These are phyloP conservation scores for Saccharomyces uvarum DNA, from an alignment of 1,139 yeast species.

Conservation along the genomic window DNA sequence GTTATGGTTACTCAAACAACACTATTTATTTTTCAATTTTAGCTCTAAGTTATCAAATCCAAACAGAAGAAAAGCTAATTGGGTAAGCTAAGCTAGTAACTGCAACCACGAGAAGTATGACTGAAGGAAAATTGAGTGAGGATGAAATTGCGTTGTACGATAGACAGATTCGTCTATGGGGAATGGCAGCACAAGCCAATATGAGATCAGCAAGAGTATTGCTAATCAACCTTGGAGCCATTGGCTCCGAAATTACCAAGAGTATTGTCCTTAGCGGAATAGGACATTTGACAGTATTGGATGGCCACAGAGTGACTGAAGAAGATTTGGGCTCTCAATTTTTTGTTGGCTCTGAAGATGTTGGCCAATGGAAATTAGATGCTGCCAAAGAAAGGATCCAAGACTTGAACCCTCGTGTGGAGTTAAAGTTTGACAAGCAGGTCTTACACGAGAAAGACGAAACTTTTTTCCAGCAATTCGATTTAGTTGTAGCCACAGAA, in stretches of 20 bases:
- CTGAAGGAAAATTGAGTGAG: slow-evolving; percentile 23
- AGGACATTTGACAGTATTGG: slow-evolving; percentile 67
- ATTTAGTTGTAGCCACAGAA: slow-evolving; percentile 72
- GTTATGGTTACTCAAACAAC: background rate
- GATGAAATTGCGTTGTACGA: slow-evolving; percentile 92
- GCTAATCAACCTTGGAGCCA: slow-evolving; percentile 59
- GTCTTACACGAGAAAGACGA: slow-evolving; percentile 31
- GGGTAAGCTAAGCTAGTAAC: background rate
- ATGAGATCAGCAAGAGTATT: slow-evolving; percentile 68
- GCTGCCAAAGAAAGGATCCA: slow-evolving; percentile 49
- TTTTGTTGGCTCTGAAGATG: slow-evolving; percentile 53
- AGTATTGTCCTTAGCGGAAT: slow-evolving; percentile 85
- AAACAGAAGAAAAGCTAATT: background rate
- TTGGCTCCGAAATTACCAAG: slow-evolving; percentile 75
- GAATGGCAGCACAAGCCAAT: slow-evolving; percentile 81
- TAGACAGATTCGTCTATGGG: slow-evolving; percentile 94
- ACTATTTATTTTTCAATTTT: background rate
- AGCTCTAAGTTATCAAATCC: background rate
- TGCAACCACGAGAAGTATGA: background rate
- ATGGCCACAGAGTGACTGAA: slow-evolving; percentile 45
- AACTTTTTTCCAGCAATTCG: slow-evolving; percentile 51
- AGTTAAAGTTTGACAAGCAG: slow-evolving; percentile 37
- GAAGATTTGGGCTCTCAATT: slow-evolving; percentile 74
- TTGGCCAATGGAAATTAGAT: slow-evolving; percentile 50
- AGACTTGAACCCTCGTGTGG: slow-evolving; percentile 74